Evolutionary conservation across 371 early-diverging fungal species (phyloP), one percentile per base, ranked within the genome.

Genomic region (Rhizopus delemar): DNA sequence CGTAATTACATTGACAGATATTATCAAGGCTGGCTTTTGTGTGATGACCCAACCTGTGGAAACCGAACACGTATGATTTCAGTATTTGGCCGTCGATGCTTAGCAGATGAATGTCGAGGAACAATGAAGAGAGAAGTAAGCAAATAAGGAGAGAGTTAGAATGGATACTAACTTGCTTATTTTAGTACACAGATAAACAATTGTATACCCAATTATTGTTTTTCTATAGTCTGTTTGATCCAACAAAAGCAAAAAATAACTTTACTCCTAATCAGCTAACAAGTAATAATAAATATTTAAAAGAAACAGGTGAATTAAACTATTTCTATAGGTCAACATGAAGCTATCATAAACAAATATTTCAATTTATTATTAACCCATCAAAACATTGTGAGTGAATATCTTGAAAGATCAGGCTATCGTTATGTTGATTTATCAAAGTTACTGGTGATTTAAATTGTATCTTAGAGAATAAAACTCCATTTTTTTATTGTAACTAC

Each of bases 31-130:
- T 87, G 84, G 84, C 64, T 87, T 16, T 66, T 87, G 13, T 96
- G 96, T 69, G 92, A 93, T 63, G 93, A 94, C 56, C 70, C 74
- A 16, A 70, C 81, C 8, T 93, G 94, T 67, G 63, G 59, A 15
- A 71, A 76, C 31, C 68, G 82, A 22, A 88, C 93, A 12, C 77
- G 87, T 13, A 73, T 78, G 63, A 68, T 91, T 55, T 83, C 90
- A 16, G 94, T 93, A 5, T 82, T 86, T 53, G 93, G 91, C 0
- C 74, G 82, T 15, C 75, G 86, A 32, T 95, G 95, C 65, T 62
- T 86, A 13, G 62, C 72, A 6, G 75, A 81, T 1, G 78, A 81
- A 5, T 95, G 96, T 69, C 71, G 71, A 5, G 95, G 96, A 1
- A 66, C 53, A 2, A 77, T 93, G 81, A 62, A 60, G 13, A 75